A percentile compares a stretch with the other conserved stretches of the same genome.
Conservation (phyloP, 768 basidiomycete species). For the Amanita subjunquillea region DNA sequence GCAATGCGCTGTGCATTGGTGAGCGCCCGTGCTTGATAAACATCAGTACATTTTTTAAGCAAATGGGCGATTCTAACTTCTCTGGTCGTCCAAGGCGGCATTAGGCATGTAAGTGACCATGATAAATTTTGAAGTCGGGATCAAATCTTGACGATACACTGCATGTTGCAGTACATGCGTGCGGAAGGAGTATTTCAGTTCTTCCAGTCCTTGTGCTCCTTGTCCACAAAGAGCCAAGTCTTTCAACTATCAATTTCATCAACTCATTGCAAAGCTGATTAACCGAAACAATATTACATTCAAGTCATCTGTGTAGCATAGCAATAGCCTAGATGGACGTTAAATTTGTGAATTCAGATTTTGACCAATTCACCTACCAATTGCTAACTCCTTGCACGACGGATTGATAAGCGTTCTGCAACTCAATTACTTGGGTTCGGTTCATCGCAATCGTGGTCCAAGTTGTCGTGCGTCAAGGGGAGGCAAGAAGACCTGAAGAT, state of each 20-base stretch:
- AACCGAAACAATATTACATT: neutral
- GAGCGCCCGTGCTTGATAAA: neutral
- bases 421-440: neutral
- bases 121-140: neutral
- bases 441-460: neutral
- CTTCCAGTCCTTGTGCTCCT: slow-evolving; percentile 2
- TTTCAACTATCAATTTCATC: neutral
- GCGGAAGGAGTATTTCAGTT: neutral
- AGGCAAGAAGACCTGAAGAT: neutral
- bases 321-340: neutral
- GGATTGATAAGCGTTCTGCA: slow-evolving; percentile 1
- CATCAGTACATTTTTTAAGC: neutral
- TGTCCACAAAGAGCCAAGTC: neutral
- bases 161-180: slow-evolving; percentile 1
- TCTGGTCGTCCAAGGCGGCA: neutral
- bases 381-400: neutral
- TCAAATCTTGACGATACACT: slow-evolving; percentile 2
- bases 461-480: neutral
- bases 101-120: neutral
- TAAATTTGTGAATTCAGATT: neutral
- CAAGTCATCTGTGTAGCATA: neutral
- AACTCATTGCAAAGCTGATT: neutral
- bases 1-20: neutral
- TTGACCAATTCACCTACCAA: neutral
- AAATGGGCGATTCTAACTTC: neutral